Conservation (phyloP, 163 green algal species). For the Coccomyxa subellipsoidea region DNA sequence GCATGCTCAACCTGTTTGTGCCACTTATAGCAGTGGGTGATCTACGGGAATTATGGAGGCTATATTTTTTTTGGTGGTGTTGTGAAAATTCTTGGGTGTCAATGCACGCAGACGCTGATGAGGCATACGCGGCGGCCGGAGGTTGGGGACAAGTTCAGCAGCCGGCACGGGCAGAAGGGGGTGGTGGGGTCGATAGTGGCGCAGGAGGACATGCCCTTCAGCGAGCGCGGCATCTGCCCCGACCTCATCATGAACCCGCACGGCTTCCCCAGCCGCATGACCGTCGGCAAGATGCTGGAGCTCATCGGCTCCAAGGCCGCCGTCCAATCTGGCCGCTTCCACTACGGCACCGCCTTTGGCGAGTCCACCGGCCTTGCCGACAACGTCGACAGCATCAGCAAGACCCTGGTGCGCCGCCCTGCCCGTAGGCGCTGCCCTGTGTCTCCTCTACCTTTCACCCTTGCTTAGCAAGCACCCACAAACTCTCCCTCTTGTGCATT, state of each 20-base stretch:
- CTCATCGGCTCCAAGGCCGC: constrained; percentile 87
- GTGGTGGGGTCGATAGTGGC: constrained; percentile 85
- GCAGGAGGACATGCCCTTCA: constrained; percentile 93
- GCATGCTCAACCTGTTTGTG: too few relatives aligned
- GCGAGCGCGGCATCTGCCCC: constrained; percentile 83
- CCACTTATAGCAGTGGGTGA: too few relatives aligned
- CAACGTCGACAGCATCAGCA: constrained; percentile 39
- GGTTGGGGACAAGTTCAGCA: constrained; percentile 97
- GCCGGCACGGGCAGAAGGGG: constrained; percentile 96
- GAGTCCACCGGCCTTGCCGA: constrained; percentile 75
- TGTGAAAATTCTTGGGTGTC: too few relatives aligned
- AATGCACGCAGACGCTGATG: constrained; percentile 77
- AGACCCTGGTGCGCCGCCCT: constrained; percentile 16
- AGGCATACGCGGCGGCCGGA: constrained; percentile 92
- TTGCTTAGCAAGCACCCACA: too few relatives aligned
- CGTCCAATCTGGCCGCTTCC: constrained; percentile 51
- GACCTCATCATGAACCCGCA: constrained; percentile 99
- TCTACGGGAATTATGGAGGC: too few relatives aligned
- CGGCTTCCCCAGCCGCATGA: constrained; percentile 98
- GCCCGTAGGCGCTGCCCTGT: too few relatives aligned
- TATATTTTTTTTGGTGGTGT: too few relatives aligned
- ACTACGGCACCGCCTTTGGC: constrained; percentile 93
- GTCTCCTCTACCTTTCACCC: too few relatives aligned
- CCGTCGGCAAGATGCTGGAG: constrained; percentile 98
- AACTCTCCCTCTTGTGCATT: too few relatives aligned